These are phyloP conservation scores for Trichodelitschia bisporula DNA, from an alignment of 495 filamentous ascomycete species.

Conservation along the genomic window DNA sequence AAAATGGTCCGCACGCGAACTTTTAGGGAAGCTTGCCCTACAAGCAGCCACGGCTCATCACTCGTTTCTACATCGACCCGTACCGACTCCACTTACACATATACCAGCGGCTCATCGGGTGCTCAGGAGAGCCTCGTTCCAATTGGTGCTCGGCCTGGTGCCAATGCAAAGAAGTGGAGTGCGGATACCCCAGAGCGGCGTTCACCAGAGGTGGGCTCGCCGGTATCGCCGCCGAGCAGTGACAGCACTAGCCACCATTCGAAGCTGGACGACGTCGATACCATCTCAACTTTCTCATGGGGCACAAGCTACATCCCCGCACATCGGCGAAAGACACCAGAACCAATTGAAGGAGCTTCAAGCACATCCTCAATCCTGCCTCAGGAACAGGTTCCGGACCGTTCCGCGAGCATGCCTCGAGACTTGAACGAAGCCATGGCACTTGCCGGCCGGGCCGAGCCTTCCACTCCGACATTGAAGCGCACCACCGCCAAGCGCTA, in stretches of 20 bases:
- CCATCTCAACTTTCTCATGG: no score
- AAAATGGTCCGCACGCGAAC: not conserved
- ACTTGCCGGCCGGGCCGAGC: slow-evolving; percentile 1
- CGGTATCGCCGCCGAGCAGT: no score
- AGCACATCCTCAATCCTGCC: not conserved
- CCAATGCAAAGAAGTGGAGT: not conserved
- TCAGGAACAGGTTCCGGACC: not conserved
- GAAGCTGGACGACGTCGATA: no score
- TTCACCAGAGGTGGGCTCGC: no score
- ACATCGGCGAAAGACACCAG: no score
- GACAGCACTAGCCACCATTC: no score
- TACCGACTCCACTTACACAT: not conserved
- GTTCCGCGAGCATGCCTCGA: no score
- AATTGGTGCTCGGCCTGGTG: slow-evolving; percentile 40
- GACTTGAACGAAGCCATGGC: not conserved
- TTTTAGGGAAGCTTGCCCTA: not conserved
- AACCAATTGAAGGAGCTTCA: no score
- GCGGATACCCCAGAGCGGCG: no score
- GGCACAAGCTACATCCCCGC: no score
- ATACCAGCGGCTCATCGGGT: slow-evolving; percentile 23
- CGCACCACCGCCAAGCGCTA: slow-evolving; percentile 28
- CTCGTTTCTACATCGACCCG: not conserved
- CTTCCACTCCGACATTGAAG: slow-evolving; percentile 18
- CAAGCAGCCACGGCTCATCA: not conserved
- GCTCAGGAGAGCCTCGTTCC: slow-evolving; percentile 38